Evolutionary conservation across 805 yeast species (phyloP).

Genomic region (Torulaspora microellipsoides): DNA sequence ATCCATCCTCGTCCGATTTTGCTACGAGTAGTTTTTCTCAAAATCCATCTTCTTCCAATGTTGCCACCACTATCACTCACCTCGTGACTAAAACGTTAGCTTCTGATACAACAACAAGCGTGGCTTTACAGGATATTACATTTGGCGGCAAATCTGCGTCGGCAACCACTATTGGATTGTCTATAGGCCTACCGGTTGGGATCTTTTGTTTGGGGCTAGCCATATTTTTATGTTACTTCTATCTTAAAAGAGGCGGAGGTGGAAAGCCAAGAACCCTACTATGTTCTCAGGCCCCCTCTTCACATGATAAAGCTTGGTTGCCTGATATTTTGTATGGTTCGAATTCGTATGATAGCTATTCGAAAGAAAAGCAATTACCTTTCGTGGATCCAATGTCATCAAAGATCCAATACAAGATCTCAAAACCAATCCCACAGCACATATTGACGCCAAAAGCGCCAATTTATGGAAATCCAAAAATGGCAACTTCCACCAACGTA

Average conservation of each 20-base stretch:
- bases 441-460: constrained; percentile 22
- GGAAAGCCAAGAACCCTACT: not conserved
- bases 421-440: constrained; percentile 14
- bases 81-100: constrained; percentile 4
- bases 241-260: constrained; percentile 2
- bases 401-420: constrained; percentile 20
- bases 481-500: constrained; percentile 4
- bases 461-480: not conserved
- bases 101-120: constrained; percentile 2
- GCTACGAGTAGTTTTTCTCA: not conserved
- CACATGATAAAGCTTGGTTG: constrained; percentile 11
- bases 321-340: constrained; percentile 2
- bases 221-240: constrained; percentile 15
- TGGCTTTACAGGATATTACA: constrained; percentile 2
- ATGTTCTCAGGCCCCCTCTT: not conserved
- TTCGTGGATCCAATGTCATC: constrained; percentile 14
- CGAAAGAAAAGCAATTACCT: constrained; percentile 9
- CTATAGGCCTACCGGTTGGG: constrained; percentile 33
- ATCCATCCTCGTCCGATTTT: not conserved
- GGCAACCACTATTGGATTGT: constrained; percentile 21
- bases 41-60: not conserved
- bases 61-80: constrained; percentile 6
- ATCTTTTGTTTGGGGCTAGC: constrained; percentile 23
- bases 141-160: constrained; percentile 12
- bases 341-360: constrained; percentile 2